Evolutionary conservation across 2,329 filamentous ascomycete species (phyloP), one percentile per base, ranked within the genome.

Genomic region (Trichoderma sp.): DNA sequence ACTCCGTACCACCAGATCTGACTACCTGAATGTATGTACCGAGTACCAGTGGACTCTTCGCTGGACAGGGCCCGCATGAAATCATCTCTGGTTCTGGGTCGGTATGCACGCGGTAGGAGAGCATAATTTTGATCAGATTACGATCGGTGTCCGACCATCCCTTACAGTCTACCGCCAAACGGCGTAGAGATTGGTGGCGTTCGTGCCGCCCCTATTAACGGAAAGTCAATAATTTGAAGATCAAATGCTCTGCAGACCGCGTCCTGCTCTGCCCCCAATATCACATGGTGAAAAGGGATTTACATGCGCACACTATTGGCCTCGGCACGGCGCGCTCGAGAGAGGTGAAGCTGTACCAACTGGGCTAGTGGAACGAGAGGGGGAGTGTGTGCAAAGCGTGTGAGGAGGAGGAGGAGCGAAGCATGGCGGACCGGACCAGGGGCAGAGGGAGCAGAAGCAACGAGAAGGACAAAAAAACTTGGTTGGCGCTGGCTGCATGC

Each of bases 271-370:
- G 67, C 67, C n/a, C 31, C 59, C 71, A 50, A 50, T 24, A 74
- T 74, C 71, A 74, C 71, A 74, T 74, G 71, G 71, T 14, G 62
- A 45, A 45, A 67, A 45, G 41, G 71, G 63, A 67, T 63, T 74
- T 41, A 14, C 31, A 29, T 66, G 59, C 59, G 35, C 50, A 35
- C 24, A 45, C 53, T 45, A 66, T 29, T 67, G 71, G 63, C 71
- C 71, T 74, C 71, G 71, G 71, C 71, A 67, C 71, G 63, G 71
- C 71, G 62, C 63, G 71, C 71, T 24, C 33, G 31, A 50, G 9
- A 31, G 16, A 31, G 24, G 21, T 41, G 33, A 72, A 64, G 41
- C 69, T 64, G 56, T 45, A 24, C 59, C 35, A 73, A 56, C 41
- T 65, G 29, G 59, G 60, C 60, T 56, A 73, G 69, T 24, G 60